phyloP scores from a whole-genome alignment of 1,139 yeast species.

The Groenewaldozyma sp. region DNA sequence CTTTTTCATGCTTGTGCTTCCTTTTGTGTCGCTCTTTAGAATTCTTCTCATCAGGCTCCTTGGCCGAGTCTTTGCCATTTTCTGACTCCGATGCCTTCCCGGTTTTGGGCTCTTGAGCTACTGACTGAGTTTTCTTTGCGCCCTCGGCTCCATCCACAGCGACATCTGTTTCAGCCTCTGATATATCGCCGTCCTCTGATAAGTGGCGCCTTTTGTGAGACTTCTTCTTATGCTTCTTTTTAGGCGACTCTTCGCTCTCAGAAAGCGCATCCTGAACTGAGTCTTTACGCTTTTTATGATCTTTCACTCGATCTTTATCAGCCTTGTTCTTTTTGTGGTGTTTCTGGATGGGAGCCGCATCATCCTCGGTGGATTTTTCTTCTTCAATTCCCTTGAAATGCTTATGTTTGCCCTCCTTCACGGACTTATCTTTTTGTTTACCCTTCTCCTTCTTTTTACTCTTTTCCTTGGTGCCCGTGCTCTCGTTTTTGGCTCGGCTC shows the following conservation, averaged over 20 bases:
- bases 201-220: no score
- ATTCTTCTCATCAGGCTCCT: no score
- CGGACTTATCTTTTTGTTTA: slow-evolving; percentile 5
- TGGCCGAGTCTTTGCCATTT: no score
- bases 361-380: no score
- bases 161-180: not conserved
- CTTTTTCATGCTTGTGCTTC: slow-evolving; percentile 8
- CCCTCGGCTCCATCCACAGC: slow-evolving; percentile 19
- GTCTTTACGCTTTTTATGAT: no score
- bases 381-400: no score
- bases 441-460: slow-evolving; percentile 4
- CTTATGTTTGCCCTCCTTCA: slow-evolving; percentile 1
- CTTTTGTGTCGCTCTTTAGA: slow-evolving; percentile 12
- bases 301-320: no score
- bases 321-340: no score
- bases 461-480: not conserved
- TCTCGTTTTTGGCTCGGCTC: not conserved
- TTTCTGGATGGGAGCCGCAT: no score
- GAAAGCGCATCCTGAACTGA: no score
- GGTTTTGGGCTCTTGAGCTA: slow-evolving; percentile 11
- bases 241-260: not conserved
- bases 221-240: not conserved
- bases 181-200: no score
- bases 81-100: no score
- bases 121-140: slow-evolving; percentile 23